Conservation (phyloP, 73 alveolate species). For the Tetrahymena elliotti region DNA sequence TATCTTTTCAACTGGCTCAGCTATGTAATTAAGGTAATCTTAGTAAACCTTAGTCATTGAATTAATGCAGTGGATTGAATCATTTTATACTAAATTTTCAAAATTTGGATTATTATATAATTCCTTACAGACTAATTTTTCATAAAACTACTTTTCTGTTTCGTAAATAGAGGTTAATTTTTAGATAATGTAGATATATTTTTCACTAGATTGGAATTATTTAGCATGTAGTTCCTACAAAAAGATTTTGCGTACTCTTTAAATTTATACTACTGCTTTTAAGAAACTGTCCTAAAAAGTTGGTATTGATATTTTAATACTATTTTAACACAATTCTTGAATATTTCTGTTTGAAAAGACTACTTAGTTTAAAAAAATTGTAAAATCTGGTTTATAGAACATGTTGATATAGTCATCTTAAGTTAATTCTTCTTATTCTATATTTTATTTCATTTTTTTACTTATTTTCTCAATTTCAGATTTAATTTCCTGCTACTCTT, state of each 20-base stretch:
- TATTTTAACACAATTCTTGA: not conserved
- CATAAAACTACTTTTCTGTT: not conserved
- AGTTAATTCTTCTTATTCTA: not conserved
- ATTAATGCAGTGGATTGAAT: not conserved
- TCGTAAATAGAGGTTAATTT: no score
- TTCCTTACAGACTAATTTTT: not conserved
- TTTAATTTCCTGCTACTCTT: not conserved
- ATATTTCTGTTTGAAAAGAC: not conserved
- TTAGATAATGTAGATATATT: not conserved
- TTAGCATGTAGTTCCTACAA: not conserved
- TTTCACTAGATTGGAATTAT: not conserved
- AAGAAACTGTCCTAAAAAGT: not conserved
- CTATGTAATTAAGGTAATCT: not conserved
- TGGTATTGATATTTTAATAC: not conserved
- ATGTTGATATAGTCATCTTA: not conserved
- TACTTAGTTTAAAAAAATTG: not conserved
- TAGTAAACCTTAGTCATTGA: not conserved
- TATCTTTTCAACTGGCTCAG: not conserved
- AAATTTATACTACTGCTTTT: not conserved
- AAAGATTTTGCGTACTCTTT: not conserved
- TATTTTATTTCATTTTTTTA: not conserved
- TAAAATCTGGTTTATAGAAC: not conserved
- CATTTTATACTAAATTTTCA: not conserved
- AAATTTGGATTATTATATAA: not conserved
- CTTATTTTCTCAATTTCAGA: not conserved